Conservation (phyloP, 106 monocot species). For the Acorus gramineus region DNA sequence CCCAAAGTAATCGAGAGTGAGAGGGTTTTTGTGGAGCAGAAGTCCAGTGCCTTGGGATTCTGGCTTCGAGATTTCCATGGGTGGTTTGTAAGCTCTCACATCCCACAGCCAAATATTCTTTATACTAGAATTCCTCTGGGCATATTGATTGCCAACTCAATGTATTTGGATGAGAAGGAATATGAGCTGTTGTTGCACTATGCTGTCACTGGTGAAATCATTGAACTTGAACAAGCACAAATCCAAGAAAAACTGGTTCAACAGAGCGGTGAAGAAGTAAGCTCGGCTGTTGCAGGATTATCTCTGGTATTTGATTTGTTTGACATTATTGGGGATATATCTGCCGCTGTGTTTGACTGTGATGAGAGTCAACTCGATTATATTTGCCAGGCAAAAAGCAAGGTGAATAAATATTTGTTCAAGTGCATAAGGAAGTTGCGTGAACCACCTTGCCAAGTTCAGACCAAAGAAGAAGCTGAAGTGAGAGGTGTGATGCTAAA, state of each 20-base stretch:
- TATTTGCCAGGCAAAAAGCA: constrained; percentile 49
- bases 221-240: constrained; percentile 19
- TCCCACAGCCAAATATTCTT: constrained; percentile 13
- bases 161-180: constrained; percentile 21
- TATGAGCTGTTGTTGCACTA: constrained; percentile 60
- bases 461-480: constrained; percentile 2
- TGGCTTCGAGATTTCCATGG: constrained; percentile 56
- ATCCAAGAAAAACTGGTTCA: neutral
- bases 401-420: constrained; percentile 37
- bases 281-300: constrained; percentile 38
- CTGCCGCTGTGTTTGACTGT: constrained; percentile 27
- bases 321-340: constrained; percentile 55
- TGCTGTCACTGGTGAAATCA: constrained; percentile 49
- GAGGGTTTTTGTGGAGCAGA: constrained; percentile 8
- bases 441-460: neutral
- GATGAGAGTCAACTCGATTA: constrained; percentile 33
- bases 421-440: constrained; percentile 35
- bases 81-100: constrained; percentile 5
- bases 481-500: constrained; percentile 15
- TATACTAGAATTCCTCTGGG: constrained; percentile 48
- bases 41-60: constrained; percentile 1
- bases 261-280: neutral
- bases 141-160: constrained; percentile 26
- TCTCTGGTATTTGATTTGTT: constrained; percentile 50
- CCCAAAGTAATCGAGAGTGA: constrained; percentile 16